Conservation (phyloP, 352 stramenopile genomes). For the Pythium aphanidermatum region DNA sequence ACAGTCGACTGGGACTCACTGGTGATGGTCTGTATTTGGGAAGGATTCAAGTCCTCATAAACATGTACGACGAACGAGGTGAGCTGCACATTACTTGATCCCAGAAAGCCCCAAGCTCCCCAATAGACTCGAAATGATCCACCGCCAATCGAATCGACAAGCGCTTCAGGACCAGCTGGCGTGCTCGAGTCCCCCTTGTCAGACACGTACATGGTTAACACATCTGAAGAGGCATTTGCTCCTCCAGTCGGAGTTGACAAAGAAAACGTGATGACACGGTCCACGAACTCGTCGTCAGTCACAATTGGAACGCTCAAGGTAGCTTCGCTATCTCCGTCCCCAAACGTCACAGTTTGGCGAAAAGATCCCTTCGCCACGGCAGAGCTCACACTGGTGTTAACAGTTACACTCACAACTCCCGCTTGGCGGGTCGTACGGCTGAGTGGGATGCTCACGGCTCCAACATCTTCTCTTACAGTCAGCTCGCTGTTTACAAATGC, state of each 20-base stretch:
- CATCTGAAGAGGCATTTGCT: slow-evolving; percentile 5
- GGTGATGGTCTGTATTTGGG: neutral
- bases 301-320: slow-evolving; percentile 20
- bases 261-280: slow-evolving; percentile 20
- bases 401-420: slow-evolving; percentile 18
- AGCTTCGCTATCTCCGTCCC: slow-evolving; percentile 8
- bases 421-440: slow-evolving; percentile 1
- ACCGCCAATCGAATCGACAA: slow-evolving; percentile 9
- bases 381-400: slow-evolving; percentile 29
- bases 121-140: slow-evolving; percentile 26
- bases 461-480: slow-evolving; percentile 15
- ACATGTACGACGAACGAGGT: slow-evolving; percentile 17
- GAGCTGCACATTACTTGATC: slow-evolving; percentile 8
- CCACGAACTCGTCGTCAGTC: slow-evolving; percentile 25
- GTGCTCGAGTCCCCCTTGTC: slow-evolving; percentile 40
- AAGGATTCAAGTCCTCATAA: slow-evolving; percentile 3
- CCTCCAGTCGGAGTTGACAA: slow-evolving; percentile 26
- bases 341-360: slow-evolving; percentile 24
- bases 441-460: slow-evolving; percentile 8
- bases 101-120: slow-evolving; percentile 19
- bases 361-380: slow-evolving; percentile 21
- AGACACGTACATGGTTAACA: slow-evolving; percentile 20
- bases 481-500: slow-evolving; percentile 15
- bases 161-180: slow-evolving; percentile 19
- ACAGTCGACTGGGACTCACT: neutral